Evolutionary conservation across 805 yeast species (phyloP), one percentile per base, ranked within the genome.

Genomic region (Saturnispora zaruensis): DNA sequence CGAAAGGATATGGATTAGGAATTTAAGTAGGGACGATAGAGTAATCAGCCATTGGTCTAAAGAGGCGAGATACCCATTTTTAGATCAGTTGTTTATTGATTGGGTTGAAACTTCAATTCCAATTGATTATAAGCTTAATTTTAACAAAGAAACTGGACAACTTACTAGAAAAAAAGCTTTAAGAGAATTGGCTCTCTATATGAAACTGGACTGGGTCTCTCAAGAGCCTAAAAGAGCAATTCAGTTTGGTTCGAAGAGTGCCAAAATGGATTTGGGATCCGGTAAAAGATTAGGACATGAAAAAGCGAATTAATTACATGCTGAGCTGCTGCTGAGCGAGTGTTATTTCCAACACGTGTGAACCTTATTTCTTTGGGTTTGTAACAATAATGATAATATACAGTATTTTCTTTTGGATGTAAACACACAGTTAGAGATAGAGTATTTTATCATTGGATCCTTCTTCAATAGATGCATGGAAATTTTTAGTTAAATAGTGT

Each of bases 191-290:
- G 96, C 97, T 0, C 55, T 55, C 0, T 9, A n/a, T 1, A 48
- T 62, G 33, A 62, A 58, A 0, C 55, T 83, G 18, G 62, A 55
- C 0, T 74, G 73, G 63, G 93, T 89, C 0, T 68, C 79, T 16
- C 69, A 72, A 21, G 98, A 93, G 61, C 79, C 84, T 1, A 93
- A 93, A 62, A 72, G 99, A 44, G 99, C 99, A 0, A 89, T 93
- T 53, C 99, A 93, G 62, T 93, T 93, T 65, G 99, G 99, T 0
- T 87, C 98, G 0, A 82, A 85, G 55, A 84, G 96, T 61, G 99
- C 99, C 1, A 95, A 91, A 65, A 80, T 93, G 83, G 90, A 85
- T 54, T 73, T 80, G 3, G 91, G 91, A 1, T 78, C 84, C 41
- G 83, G 90, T 4, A 84, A 79, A 57, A 71, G 77, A 38, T 84